Evolutionary conservation across 768 basidiomycete species (phyloP), one percentile per base, ranked within the genome.

Genomic region (Lyophyllum atratum): DNA sequence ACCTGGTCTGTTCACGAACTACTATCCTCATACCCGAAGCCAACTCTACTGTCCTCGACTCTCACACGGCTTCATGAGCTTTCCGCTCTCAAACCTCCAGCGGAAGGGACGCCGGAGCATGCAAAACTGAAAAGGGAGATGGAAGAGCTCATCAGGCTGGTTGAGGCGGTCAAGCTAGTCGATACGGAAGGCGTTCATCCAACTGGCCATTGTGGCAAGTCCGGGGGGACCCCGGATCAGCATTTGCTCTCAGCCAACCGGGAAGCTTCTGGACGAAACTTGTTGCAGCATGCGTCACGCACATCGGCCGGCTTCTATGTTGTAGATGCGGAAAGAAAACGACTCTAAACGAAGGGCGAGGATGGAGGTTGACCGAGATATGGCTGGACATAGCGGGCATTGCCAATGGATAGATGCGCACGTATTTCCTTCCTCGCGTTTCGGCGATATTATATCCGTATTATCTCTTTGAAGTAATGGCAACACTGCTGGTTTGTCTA

Each of bases 1-100:
- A 86, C 87, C 0, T 93, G 92, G 92, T 93, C 92, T 52, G 86
- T 94, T 46, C 80, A 86, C 63, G 74, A 86, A 47, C 80, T 93
- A 9, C 72, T 93, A 6, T 87, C 89, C 6, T 92, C 90, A 4
- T 93, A 92, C 66, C 85, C 90, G 2, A 81, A 77, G 12, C 90
- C 90, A 17, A 75, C 74, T 1, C 75, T 93, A 47, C 76, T 85
- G 7, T 66, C 84, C 7, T 62, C 71, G 22, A 87, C 84, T 0
- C 74, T 94, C 52, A 77, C 76, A 33, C 86, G 78, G 47, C 79
- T 93, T 3, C 86, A 93, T 64, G 74, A 85, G 37, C 79, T 92
- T 45, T 86, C 92, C 47, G 92, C 92, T 31, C 79, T 94, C 43
- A 67, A 80, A 25, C 84, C 90, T 1, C 92, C 91, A 1, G 67